phyloP scores from a whole-genome alignment of 1,284 basidiomycete genomes.

The Papiliotrema flavescens region DNA sequence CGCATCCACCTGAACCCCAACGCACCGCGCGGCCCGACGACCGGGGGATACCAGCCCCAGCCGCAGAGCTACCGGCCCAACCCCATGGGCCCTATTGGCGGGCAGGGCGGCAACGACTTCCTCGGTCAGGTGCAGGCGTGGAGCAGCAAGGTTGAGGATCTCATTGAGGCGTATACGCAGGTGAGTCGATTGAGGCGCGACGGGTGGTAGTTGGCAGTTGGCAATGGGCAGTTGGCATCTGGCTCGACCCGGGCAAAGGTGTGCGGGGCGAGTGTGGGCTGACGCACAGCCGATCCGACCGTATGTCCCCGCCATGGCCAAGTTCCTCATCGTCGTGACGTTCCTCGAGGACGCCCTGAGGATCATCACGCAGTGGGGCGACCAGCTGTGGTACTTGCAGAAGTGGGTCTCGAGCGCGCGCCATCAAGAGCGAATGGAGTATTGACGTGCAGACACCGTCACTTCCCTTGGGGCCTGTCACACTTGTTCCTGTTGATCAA shows the following conservation, averaged over 20 bases:
- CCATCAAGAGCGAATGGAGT: background rate
- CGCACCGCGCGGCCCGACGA: constrained; percentile 34
- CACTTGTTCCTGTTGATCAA: constrained; percentile 90
- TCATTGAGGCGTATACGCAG: constrained; percentile 86
- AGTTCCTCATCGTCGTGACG: constrained; percentile 96
- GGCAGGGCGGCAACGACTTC: constrained; percentile 62
- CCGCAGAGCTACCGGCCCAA: constrained; percentile 11
- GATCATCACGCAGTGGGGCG: constrained; percentile 89
- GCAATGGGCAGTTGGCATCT: too few species aligned
- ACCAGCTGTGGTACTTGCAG: constrained; percentile 96
- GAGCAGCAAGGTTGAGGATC: constrained; percentile 82
- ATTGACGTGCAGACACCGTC: constrained; percentile 65
- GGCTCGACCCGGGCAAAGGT: too few species aligned
- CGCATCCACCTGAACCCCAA: constrained; percentile 50
- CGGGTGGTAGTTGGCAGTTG: too few species aligned
- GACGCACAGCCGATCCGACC: constrained; percentile 70
- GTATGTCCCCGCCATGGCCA: constrained; percentile 88
- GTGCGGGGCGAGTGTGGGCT: constrained; percentile 1
- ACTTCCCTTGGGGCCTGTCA: constrained; percentile 91
- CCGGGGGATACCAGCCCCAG: constrained; percentile 37
- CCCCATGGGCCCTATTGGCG: constrained; percentile 29
- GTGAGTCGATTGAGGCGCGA: constrained; percentile 18
- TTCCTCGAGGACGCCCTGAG: constrained; percentile 92
- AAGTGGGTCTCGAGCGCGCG: constrained; percentile 56
- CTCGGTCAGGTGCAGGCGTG: constrained; percentile 75